These are phyloP conservation scores for Fusarium sp. DNA, from an alignment of 2,329 filamentous ascomycete genomes.

Conservation along the genomic window DNA sequence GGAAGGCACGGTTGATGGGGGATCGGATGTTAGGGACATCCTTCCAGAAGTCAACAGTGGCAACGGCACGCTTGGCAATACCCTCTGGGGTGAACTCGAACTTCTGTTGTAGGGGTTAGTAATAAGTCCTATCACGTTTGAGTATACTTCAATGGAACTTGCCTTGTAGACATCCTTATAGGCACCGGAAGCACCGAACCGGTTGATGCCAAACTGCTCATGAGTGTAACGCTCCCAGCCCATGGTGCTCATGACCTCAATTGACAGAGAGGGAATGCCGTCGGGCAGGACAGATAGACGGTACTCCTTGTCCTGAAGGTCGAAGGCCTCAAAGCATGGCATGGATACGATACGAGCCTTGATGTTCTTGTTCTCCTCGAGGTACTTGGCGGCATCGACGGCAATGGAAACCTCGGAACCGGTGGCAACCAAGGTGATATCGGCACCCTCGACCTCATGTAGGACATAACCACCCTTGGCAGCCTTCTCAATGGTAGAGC, in stretches of 20 bases:
- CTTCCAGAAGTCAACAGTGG: slow-evolving; percentile 98
- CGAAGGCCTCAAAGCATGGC: slow-evolving; percentile 97
- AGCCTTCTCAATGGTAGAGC: slow-evolving; percentile 88
- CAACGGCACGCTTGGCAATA: slow-evolving; percentile 91
- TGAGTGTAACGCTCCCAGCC: slow-evolving; percentile 99
- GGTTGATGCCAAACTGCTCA: slow-evolving; percentile 99
- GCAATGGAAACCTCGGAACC: slow-evolving; percentile 96
- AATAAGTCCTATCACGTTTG: slow-evolving; percentile 4
- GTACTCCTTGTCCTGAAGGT: slow-evolving; percentile 94
- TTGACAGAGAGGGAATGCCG: slow-evolving; percentile 90
- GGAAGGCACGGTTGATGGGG: slow-evolving; percentile 96
- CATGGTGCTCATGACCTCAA: slow-evolving; percentile 97
- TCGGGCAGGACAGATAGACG: slow-evolving; percentile 92
- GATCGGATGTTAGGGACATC: slow-evolving; percentile 89
- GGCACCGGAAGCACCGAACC: slow-evolving; percentile 96
- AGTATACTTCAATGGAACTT: slow-evolving; percentile 54
- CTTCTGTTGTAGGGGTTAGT: slow-evolving; percentile 74
- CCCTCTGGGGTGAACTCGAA: slow-evolving; percentile 99
- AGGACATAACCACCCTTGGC: slow-evolving; percentile 96
- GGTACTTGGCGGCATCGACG: slow-evolving; percentile 90
- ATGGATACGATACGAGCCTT: slow-evolving; percentile 94
- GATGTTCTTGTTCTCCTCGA: slow-evolving; percentile 89
- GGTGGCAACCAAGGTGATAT: slow-evolving; percentile 91
- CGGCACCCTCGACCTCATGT: slow-evolving; percentile 84
- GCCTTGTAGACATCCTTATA: slow-evolving; percentile 98